Base-by-base conservation (phyloP, 78 protist species). In the Capsaspora owczarzaki region DNA sequence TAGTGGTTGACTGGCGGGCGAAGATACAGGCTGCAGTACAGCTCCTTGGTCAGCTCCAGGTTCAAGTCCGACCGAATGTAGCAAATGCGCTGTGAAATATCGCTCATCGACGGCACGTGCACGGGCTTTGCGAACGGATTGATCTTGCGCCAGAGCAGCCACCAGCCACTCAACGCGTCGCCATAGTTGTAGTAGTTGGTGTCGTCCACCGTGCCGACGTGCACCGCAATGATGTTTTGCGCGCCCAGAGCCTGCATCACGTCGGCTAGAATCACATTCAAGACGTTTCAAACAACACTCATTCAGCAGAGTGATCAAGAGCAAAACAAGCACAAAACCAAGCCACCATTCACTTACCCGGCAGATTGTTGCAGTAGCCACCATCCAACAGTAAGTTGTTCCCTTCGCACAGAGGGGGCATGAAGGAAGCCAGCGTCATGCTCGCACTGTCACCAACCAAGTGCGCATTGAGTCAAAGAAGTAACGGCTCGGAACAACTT, bases 381-480 rank as follows among this genome's bases (percentile, higher is more conserved):
- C 87, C 87, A 25, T 84, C 87, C 16, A 84, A 61, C 29, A 84
- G 77, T 43, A 69, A 10, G 68, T 63, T 63, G 8, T n/a, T 35
- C 16, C 79, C 63, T 46, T 84, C 87, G 70, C 83, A 78, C 19
- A 84, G 5, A 4, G 87, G 87, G 25, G 87, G 87, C 4, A 84
- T 42, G 20, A 44, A 84, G 25, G 80, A 81, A 0, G 74, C 22
- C 40, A 83, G 80, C 22, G 76, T 76, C 86, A 83, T 83, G 63
- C 78, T 66, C 33, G 82, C 78, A 6, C 86, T 29, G 25, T 44
- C 47, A 27, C 51, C 70, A 22, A 71, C 72, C 85, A 78, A 82
- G 16, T 29, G 71, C 3, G 44, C n/a, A 42, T 10, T 60, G 68
- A 8, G 68, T 60, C 35, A n/a, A n/a, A n/a, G n/a, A n/a, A n/a